Conservation (phyloP, 257 asterid species). For the Primulina huaijiensis region DNA sequence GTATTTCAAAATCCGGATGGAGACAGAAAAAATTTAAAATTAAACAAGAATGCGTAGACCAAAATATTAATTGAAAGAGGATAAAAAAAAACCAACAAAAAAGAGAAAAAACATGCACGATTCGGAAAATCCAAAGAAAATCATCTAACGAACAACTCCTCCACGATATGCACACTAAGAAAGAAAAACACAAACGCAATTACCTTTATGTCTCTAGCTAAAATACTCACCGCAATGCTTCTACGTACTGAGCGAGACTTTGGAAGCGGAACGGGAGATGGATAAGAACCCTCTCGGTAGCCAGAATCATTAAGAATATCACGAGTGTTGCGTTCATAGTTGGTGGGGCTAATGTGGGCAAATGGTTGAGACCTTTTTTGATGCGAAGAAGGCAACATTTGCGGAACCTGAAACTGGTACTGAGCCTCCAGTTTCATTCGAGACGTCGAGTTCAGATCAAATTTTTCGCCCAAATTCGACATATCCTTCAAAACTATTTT, state of each 20-base stretch:
- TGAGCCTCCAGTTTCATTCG: conserved; percentile 30
- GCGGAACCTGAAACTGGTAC: conserved; percentile 23
- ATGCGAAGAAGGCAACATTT: neutral
- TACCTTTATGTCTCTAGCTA: too few species aligned
- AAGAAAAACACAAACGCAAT: too few species aligned
- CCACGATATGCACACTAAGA: too few species aligned
- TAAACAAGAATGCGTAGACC: too few species aligned
- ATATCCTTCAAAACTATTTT: neutral
- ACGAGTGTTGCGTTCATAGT: too few species aligned
- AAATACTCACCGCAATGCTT: conserved; percentile 28
- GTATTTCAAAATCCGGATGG: too few species aligned
- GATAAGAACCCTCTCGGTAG: conserved; percentile 7
- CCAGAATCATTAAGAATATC: neutral
- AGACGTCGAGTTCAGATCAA: conserved; percentile 44
- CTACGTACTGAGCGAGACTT: conserved; percentile 15
- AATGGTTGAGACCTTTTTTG: conserved; percentile 16
- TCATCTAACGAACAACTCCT: too few species aligned
- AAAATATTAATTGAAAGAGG: too few species aligned
- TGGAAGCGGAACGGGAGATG: conserved; percentile 3
- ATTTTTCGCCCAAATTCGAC: conserved; percentile 44
- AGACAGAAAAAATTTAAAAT: too few species aligned
- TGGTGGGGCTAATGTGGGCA: neutral
- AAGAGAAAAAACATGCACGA: too few species aligned
- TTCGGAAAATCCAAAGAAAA: too few species aligned
- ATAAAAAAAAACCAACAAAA: too few species aligned